Evolutionary conservation across 495 filamentous ascomycete genomes (phyloP), one percentile per base, ranked within the genome.

Genomic region (Apiosordaria backusii): DNA sequence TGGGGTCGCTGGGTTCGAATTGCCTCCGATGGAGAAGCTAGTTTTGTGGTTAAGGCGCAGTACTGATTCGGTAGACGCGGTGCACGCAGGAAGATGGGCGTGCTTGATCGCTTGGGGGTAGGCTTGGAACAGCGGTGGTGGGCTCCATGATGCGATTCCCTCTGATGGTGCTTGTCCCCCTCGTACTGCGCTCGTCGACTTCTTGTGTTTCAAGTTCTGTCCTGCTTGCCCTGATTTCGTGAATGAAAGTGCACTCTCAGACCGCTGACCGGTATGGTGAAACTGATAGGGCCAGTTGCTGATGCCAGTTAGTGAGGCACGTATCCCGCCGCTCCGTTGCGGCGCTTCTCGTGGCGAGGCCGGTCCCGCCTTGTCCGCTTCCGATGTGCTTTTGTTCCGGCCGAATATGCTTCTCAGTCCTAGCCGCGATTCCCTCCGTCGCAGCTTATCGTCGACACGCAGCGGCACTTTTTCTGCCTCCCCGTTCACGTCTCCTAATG

Each of bases 41-140:
- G 74, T 74, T 64, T 80, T 83, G 67, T 83, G 76, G 55, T 81
- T 79, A 68, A 87, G 74, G 25, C 91, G 88, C 23, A 93, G 72
- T 26, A 97, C 86, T 6, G 78, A 75, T 65, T 86, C 86, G 62
- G 81, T 79, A 27, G 84, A 82, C 23, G 79, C 65, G 55, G 80
- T 83, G 45, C 79, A 84, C 63, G 82, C 83, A 50, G 82, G 81
- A 45, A 87, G 77, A 61, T 79, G 79, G 10, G 81, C 77, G 69
- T 83, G 79, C 70, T 84, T 83, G 62, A 86, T 86, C 9, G 93
- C 86, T 75, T 97, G 94, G 1, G 92, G 89, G 74, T 92, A 97
- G n/a, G 92, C 92, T 72, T 96, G 87, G 77, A 93, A 97, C 6
- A 97, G 81, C 3, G 93, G 90, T 7, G 93, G 92, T 3, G 91